Base-by-base conservation (phyloP, 1,139 yeast species). In the Schwanniomyces etchellsii region DNA sequence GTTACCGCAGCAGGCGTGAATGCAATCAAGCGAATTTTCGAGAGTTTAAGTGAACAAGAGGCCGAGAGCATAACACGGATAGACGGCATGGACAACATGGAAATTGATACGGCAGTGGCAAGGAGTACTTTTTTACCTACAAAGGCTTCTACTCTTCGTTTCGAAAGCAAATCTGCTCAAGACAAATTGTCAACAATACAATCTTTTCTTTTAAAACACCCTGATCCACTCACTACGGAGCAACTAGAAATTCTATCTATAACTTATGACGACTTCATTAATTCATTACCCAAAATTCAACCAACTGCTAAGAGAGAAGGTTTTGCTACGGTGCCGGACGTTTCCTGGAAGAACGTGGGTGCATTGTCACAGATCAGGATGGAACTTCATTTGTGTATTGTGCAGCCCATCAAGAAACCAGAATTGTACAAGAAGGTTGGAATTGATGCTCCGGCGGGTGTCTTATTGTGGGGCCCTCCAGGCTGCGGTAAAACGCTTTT, bases 251-350 rank as follows among this genome's bases (percentile, higher is more conserved):
- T 88, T 9, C 60, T 91, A 30, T 68, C 81, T 2, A 89, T 91
- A 31, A 78, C 74, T 2, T 80, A 77, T 42, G 79, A 74, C 11
- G 99, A 91, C 53, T 91, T 93, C 50, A 44, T 83, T 27, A 67
- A 73, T 5, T 97, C 97, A 1, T 60, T 91, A 27, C 97, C 98
- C 1, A 78, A 91, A 0, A 83, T 91, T 23, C 98, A 93, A 58
- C 99, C 99, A 10, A 86, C 96, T 0, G 95, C 96, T 2, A 91
- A 89, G 52, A 79, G 99, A 54, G 99, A 91, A 64, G 98, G 98
- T 1, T 93, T 91, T 59, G 96, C 99, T 1, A 93, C 98, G 0
- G 95, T 93, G 7, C 99, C 99, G 0, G 97, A 91, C 54, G 96
- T 91, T 3, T 78, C 95, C 5, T 91, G 98, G 98, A 74, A 79